Base-by-base conservation (phyloP, 1,284 basidiomycete genomes). In the Schizophyllum amplum region DNA sequence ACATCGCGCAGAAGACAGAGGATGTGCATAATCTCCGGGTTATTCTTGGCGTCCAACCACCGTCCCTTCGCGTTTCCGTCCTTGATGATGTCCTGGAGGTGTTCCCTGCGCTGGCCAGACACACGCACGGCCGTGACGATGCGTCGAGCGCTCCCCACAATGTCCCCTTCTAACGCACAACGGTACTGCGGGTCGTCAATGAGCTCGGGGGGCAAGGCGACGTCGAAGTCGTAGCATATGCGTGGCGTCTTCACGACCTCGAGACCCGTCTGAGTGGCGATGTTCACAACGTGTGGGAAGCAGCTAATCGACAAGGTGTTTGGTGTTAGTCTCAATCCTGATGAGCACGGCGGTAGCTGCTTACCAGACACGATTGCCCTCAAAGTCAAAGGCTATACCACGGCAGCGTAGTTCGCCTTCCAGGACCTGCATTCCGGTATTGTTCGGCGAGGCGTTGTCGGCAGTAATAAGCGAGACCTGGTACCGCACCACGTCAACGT, bases 201-300 rank as follows among this genome's bases (percentile, higher is more conserved):
- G 22, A 50, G 48, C 24, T 21, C 48, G 24, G 20, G 22, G 13
- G 48, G 13, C 24, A 50, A 13, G 21, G 15, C 20, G 2, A 17
- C 48, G 48, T 50, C 48, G 48, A n/a, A 50, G 48, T 24, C 33
- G 21, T 22, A 50, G 2, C 11, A 46, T 11, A 46, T n/a, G 20
- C 24, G 48, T n/a, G 3, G 13, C 13, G 48, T 21, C 21, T 15
- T 55, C 15, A 24, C 17, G 22, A 21, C 24, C 7, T 42, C 50
- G 1, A 72, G 53, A n/a, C 68, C 60, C 4, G 68, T 65, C 55
- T 73, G 62, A 48, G 66, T 67, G 1, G 68, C 68, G 15, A 73
- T 61, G 52, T 74, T 74, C 20, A 72, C 64, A 48, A 74, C 65
- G 54, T 73, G 72, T 1, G 71, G 70, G 61, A 73, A 74, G 59